Evolutionary conservation across 2,329 filamentous ascomycete genomes (phyloP).

Genomic region (Fusarium sp.): DNA sequence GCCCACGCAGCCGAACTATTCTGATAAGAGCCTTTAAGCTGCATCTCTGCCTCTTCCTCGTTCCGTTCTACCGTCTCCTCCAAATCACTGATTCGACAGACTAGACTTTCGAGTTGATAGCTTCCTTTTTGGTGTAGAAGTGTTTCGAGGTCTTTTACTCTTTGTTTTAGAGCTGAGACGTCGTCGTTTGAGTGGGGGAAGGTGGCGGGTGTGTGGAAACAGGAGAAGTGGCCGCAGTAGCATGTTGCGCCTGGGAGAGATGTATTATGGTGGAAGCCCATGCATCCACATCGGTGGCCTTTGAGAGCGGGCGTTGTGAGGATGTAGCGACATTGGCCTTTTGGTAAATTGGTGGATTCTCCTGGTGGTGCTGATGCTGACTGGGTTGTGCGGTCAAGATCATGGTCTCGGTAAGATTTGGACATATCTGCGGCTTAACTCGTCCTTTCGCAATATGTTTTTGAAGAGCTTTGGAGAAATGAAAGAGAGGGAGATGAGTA

Average conservation of each 20-base stretch:
- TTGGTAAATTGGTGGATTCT: conserved; percentile 6
- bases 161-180: not conserved
- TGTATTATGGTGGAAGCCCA: conserved; percentile 27
- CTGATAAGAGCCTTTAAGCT: conserved; percentile 19
- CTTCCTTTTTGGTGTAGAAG: conserved; percentile 6
- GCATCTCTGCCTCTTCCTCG: not conserved
- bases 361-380: conserved; percentile 28
- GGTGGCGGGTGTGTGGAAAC: conserved; percentile 15
- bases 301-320: conserved; percentile 23
- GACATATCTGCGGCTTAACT: not conserved
- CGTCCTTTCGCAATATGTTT: too few relatives aligned
- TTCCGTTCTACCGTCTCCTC: conserved; percentile 15
- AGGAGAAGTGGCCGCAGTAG: conserved; percentile 24
- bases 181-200: conserved; percentile 9
- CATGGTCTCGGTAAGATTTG: conserved; percentile 1
- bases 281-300: conserved; percentile 23
- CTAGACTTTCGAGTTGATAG: conserved; percentile 4
- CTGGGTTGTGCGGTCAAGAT: conserved; percentile 13
- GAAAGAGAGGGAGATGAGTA: not conserved
- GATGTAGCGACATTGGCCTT: conserved; percentile 27
- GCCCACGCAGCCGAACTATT: conserved; percentile 26
- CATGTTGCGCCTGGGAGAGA: conserved; percentile 16
- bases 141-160: not conserved
- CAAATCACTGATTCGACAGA: conserved; percentile 4
- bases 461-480: not conserved